A percentile compares a stretch with the other conserved stretches of the same genome.
These are phyloP conservation scores for Eruca vesicaria DNA, from an alignment of 441 rosid species.

Conservation along the genomic window DNA sequence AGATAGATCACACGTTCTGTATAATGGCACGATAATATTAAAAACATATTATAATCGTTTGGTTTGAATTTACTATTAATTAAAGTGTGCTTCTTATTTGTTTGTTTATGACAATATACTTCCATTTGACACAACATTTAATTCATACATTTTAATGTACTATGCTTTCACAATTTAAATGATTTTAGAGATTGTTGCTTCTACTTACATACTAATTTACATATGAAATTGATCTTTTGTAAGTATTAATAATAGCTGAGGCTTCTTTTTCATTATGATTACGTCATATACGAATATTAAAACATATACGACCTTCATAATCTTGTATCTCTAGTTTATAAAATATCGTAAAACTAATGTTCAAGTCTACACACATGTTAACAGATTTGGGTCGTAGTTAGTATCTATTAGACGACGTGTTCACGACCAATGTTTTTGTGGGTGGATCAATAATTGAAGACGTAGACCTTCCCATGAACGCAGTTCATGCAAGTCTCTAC, in stretches of 20 bases:
- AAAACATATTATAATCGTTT: neutral
- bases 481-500: neutral
- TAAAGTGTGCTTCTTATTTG: neutral
- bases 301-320: neutral
- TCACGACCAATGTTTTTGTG: constrained; percentile 30
- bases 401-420: constrained; percentile 30
- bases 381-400: neutral
- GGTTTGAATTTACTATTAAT: neutral
- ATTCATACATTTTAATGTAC: neutral
- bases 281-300: neutral
- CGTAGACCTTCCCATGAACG: constrained; percentile 29
- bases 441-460: constrained; percentile 27
- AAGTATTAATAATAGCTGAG: too few species aligned
- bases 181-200: neutral
- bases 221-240: neutral
- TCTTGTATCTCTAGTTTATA: neutral
- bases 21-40: constrained; percentile 8
- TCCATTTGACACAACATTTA: neutral
- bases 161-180: neutral
- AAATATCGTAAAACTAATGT: neutral
- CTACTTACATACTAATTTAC: neutral
- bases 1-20: constrained; percentile 27
- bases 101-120: neutral
- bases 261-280: neutral
- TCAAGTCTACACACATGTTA: neutral